Conservation (phyloP, 2,329 filamentous ascomycete species). For the Colletotrichum sojae region DNA sequence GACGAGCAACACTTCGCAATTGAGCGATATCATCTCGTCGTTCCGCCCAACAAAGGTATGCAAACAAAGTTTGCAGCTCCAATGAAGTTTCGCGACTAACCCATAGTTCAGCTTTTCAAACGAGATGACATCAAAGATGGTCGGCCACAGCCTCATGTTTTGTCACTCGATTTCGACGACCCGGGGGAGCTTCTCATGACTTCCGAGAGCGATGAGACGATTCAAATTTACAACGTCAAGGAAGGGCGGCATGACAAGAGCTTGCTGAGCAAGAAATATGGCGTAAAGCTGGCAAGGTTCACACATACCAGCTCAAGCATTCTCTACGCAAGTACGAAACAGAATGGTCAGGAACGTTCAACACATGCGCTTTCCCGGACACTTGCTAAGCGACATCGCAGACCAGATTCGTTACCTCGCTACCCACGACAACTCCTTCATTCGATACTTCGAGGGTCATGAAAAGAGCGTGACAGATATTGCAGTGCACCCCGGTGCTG, state of each 20-base stretch:
- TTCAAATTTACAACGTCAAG: slow-evolving; percentile 94
- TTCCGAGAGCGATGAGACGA: slow-evolving; percentile 92
- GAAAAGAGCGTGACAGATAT: slow-evolving; percentile 87
- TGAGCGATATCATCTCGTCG: slow-evolving; percentile 82
- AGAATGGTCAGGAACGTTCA: slow-evolving; percentile 75
- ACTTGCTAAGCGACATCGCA: slow-evolving; percentile 16
- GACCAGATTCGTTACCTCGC: slow-evolving; percentile 81
- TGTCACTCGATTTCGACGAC: slow-evolving; percentile 97
- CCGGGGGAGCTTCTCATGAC: slow-evolving; percentile 93
- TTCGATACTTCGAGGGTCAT: slow-evolving; percentile 96
- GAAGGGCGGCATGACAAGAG: slow-evolving; percentile 92
- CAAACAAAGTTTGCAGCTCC: background rate
- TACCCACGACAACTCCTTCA: slow-evolving; percentile 95
- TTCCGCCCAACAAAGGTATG: slow-evolving; percentile 86
- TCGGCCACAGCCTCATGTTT: slow-evolving; percentile 74
- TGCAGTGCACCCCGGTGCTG: slow-evolving; percentile 85
- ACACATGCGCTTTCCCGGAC: background rate
- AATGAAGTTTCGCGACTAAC: background rate
- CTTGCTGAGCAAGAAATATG: slow-evolving; percentile 96
- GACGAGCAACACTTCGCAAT: slow-evolving; percentile 70
- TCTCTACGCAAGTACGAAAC: slow-evolving; percentile 95
- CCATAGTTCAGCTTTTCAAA: slow-evolving; percentile 66
- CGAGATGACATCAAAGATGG: slow-evolving; percentile 69
- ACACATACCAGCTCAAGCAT: slow-evolving; percentile 93
- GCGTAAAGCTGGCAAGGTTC: slow-evolving; percentile 93